Percentiles rank a stretch among this genome's conserved stretches.
Evolutionary conservation across 768 basidiomycete genomes (phyloP).

Genomic region (Xerocomellus intermedius): DNA sequence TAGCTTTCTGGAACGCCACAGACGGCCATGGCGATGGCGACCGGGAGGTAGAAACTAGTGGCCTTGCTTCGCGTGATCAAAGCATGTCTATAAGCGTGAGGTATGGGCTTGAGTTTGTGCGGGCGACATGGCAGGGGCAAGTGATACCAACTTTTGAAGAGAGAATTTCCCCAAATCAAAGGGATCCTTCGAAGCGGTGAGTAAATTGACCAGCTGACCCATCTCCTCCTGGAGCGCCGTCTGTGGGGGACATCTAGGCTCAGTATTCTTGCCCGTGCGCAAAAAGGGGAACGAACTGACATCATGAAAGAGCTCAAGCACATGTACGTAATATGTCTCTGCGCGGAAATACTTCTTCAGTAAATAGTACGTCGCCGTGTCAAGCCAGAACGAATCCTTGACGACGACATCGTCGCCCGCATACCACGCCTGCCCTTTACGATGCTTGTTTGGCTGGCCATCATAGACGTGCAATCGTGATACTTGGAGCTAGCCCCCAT

Average conservation of each 20-base stretch:
- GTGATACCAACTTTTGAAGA: background rate
- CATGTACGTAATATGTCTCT: background rate
- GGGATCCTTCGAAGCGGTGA: background rate
- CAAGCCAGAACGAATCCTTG: background rate
- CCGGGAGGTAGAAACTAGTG: slow-evolving; percentile 4
- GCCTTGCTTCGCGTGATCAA: background rate
- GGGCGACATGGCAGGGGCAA: background rate
- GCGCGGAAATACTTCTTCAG: background rate
- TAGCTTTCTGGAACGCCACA: slow-evolving; percentile 2
- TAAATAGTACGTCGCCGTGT: background rate
- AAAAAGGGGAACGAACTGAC: background rate
- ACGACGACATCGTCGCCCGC: background rate
- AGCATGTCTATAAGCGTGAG: background rate
- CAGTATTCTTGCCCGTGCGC: background rate
- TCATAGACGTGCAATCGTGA: background rate
- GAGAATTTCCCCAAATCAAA: slow-evolving; percentile 4
- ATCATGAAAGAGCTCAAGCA: slow-evolving; percentile 2
- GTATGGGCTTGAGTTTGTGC: background rate
- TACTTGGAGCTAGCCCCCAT: background rate
- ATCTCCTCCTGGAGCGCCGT: slow-evolving; percentile 1
- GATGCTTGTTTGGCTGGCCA: background rate
- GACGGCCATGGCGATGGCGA: background rate
- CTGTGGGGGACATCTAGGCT: background rate
- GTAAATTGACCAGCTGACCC: slow-evolving; percentile 1
- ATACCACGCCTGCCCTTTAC: background rate